A percentile compares a stretch with the other conserved stretches of the same genome.
phyloP scores from a whole-genome alignment of 129 eudicot genomes.

The Gnaphalium uliginosum region DNA sequence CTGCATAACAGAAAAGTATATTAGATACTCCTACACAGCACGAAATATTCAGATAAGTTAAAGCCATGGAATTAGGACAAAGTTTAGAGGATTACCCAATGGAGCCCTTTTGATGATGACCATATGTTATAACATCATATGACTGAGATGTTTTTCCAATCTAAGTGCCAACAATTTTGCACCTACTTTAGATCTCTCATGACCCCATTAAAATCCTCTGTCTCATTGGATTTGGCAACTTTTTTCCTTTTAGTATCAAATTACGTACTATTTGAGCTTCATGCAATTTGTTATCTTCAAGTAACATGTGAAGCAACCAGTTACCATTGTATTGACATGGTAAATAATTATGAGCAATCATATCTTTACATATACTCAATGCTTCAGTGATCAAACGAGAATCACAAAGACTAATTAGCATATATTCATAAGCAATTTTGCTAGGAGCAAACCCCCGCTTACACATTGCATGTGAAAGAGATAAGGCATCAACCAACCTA shows the following conservation, averaged over 20 bases:
- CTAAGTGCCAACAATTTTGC: background rate
- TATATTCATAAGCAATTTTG: conserved; percentile 53
- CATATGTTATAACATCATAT: conserved; percentile 6
- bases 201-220: conserved; percentile 27
- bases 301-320: conserved; percentile 43
- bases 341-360: conserved; percentile 43
- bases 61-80: background rate
- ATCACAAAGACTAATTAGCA: conserved; percentile 47
- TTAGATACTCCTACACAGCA: conserved; percentile 20
- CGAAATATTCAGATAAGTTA: background rate
- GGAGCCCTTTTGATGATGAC: conserved; percentile 13
- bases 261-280: conserved; percentile 46
- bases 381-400: conserved; percentile 36
- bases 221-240: conserved; percentile 25
- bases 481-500: conserved; percentile 53
- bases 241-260: conserved; percentile 37
- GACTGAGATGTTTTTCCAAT: conserved; percentile 2
- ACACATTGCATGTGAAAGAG: conserved; percentile 49
- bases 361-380: conserved; percentile 52
- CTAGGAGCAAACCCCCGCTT: conserved; percentile 62
- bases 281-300: conserved; percentile 42
- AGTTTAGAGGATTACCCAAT: conserved; percentile 24
- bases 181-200: conserved; percentile 22
- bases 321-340: conserved; percentile 44
- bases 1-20: conserved; percentile 24